Base-by-base conservation (phyloP, 176 grass and related monocot species). In the Aegilops bicornis region DNA sequence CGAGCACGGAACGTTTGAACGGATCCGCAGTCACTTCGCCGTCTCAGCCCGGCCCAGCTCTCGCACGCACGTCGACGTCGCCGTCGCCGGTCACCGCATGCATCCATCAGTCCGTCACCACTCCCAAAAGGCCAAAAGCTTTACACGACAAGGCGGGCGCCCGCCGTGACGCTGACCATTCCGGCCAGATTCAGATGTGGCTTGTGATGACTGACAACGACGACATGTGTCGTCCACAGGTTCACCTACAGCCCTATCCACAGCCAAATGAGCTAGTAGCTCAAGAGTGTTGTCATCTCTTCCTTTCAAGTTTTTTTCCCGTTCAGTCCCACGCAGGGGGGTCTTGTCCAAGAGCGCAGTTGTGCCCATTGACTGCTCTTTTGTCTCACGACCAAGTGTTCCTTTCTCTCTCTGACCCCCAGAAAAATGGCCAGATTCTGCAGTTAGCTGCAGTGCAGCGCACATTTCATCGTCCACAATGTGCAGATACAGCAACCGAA, bases 351-450 rank as follows among this genome's bases (percentile, higher is more conserved):
- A 63, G 63, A 64, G 54, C 25, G 39, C 83, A 52, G 7, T 19
- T 31, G 75, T 73, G 40, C 39, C 52, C 79, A 77, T 82, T 90
- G 88, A 86, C 78, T 83, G 61, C 83, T 90, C 83, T 82, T 70
- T 90, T 86, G 88, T 75, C 79, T 17, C 23, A 60, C 14, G 69
- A 76, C 88, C 24, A 35, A 74, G 43, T 6, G 35, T 6, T 36
- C 35, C 35, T 36, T 6, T 36, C 35, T 36, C 24, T 23, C 82
- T 10, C 8, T 2, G 37, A 36, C 45, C 48, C 47, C 14, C 47
- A 50, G 47, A 50, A 15, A 50, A 84, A 72, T 7, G 52, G 27
- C 29, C 71, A 82, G 70, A 86, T 77, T 70, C 81, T 60, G 60
- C 76, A 8, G 11, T 84, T 23, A 72, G 79, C 29, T 23, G 52